These are phyloP conservation scores for Acacia crassicarpa DNA, from an alignment of 306 rosid genomes.

Conservation along the genomic window DNA sequence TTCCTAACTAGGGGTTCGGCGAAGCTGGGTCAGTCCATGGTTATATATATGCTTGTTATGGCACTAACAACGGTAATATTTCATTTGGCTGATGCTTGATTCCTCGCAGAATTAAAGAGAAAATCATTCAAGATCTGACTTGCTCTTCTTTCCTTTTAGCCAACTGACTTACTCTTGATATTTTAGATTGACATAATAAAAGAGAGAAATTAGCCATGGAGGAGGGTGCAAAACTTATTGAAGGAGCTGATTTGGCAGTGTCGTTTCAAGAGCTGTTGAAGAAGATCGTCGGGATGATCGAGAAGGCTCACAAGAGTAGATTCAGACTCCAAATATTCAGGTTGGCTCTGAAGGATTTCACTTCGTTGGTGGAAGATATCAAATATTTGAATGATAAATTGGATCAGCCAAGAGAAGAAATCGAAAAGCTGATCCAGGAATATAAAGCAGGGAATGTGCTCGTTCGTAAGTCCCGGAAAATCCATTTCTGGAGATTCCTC, in stretches of 20 bases:
- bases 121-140: background rate
- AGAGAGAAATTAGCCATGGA: background rate
- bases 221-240: background rate
- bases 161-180: background rate
- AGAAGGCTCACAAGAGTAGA: background rate
- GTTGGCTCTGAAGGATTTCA: constrained; percentile 2
- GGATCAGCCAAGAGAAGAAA: constrained; percentile 30
- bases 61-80: too few species aligned
- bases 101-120: background rate
- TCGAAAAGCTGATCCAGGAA: constrained; percentile 14
- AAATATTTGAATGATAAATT: constrained; percentile 5
- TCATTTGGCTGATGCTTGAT: background rate
- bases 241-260: background rate
- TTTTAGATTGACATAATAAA: background rate
- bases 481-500: background rate
- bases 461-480: background rate
- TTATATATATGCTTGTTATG: too few species aligned
- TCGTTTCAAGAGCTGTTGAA: background rate
- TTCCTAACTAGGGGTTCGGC: background rate
- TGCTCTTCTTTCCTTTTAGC: too few species aligned
- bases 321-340: background rate
- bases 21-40: background rate
- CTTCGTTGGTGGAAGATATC: constrained; percentile 27
- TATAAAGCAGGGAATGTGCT: background rate
- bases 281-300: background rate